phyloP scores from a whole-genome alignment of 768 basidiomycete genomes.

The Termitomyces sp. region DNA sequence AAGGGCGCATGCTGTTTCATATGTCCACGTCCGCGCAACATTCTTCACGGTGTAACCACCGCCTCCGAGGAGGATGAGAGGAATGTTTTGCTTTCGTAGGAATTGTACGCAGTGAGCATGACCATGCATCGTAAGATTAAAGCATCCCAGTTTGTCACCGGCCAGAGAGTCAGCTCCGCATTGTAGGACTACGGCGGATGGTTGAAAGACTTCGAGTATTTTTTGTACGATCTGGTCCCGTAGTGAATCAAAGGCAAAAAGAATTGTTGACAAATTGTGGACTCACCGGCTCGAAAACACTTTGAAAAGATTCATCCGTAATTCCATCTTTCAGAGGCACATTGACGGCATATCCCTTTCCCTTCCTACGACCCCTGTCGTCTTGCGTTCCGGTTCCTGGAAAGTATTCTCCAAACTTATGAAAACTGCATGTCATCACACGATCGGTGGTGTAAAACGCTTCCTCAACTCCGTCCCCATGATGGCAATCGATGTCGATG shows the following conservation, averaged over 20 bases:
- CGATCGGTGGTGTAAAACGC: slow-evolving; percentile 97
- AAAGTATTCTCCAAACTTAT: slow-evolving; percentile 96
- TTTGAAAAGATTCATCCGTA: slow-evolving; percentile 80
- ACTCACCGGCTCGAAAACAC: slow-evolving; percentile 87
- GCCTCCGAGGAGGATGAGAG: slow-evolving; percentile 88
- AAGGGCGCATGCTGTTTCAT: slow-evolving; percentile 94
- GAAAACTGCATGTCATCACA: slow-evolving; percentile 96
- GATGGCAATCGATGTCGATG: slow-evolving; percentile 97
- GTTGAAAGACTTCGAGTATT: slow-evolving; percentile 84
- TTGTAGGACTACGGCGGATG: slow-evolving; percentile 85
- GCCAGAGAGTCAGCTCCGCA: slow-evolving; percentile 95
- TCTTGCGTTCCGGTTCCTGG: slow-evolving; percentile 84
- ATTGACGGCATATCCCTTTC: slow-evolving; percentile 88
- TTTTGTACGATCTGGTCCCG: slow-evolving; percentile 63
- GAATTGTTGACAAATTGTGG: neutral
- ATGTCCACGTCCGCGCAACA: slow-evolving; percentile 92
- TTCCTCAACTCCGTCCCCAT: slow-evolving; percentile 99
- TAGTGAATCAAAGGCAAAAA: neutral
- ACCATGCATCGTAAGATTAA: slow-evolving; percentile 94
- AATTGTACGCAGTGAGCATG: slow-evolving; percentile 93
- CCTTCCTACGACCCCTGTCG: slow-evolving; percentile 78
- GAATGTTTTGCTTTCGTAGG: slow-evolving; percentile 75
- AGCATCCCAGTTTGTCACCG: slow-evolving; percentile 92
- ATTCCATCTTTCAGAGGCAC: slow-evolving; percentile 93
- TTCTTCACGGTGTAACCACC: slow-evolving; percentile 98